These are phyloP conservation scores for Torulaspora delbrueckii DNA, from an alignment of 805 yeast genomes.

Conservation along the genomic window DNA sequence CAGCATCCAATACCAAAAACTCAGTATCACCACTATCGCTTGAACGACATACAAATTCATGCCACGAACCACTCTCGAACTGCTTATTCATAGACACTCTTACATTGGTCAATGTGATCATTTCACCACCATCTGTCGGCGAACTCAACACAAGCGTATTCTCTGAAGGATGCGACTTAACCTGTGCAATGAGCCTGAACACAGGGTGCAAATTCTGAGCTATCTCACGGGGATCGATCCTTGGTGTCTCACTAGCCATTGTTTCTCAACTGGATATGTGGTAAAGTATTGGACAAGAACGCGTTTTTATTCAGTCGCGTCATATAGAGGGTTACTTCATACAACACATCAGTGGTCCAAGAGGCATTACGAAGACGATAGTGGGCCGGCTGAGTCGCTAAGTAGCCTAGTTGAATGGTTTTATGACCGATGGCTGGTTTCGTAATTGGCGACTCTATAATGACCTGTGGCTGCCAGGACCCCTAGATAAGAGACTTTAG, in stretches of 20 bases:
- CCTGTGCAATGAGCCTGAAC: conserved; percentile 33
- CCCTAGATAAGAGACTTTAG: background rate
- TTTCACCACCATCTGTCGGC: conserved; percentile 27
- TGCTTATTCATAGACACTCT: conserved; percentile 25
- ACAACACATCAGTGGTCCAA: background rate
- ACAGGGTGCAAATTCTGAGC: conserved; percentile 25
- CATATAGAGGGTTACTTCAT: background rate
- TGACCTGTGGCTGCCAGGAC: background rate
- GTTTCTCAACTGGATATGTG: background rate
- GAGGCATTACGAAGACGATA: background rate
- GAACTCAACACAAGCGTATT: conserved; percentile 25
- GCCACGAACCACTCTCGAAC: conserved; percentile 32
- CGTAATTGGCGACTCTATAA: background rate
- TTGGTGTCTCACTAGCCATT: conserved; percentile 34
- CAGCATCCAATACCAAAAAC: conserved; percentile 33
- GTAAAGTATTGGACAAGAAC: background rate
- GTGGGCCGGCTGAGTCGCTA: background rate
- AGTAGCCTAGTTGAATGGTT: background rate
- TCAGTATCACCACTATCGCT: conserved; percentile 35
- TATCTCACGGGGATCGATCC: conserved; percentile 31
- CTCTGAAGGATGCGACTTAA: conserved; percentile 30
- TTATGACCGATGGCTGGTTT: background rate
- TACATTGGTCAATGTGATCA: conserved; percentile 29
- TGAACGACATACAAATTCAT: conserved; percentile 34
- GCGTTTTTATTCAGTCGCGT: background rate